These are phyloP conservation scores for Cutaneotrichosporon cutaneum DNA, from an alignment of 1,284 basidiomycete genomes.

Conservation along the genomic window DNA sequence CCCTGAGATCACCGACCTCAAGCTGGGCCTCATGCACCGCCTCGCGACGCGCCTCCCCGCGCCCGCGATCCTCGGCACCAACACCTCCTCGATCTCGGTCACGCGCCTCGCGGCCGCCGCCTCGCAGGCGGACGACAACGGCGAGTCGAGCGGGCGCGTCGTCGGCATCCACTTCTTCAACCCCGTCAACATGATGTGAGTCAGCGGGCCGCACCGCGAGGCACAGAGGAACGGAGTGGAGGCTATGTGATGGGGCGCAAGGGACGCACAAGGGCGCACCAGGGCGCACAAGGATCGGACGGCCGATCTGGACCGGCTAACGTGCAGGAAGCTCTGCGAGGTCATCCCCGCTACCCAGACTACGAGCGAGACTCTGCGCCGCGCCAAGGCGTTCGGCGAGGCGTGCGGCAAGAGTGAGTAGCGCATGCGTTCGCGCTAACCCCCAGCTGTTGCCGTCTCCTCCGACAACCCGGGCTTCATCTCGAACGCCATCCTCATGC, in stretches of 20 bases:
- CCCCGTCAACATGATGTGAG: conserved; percentile 82
- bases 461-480: conserved; percentile 82
- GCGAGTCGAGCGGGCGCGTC: conserved; percentile 37
- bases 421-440: neutral
- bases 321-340: conserved; percentile 77
- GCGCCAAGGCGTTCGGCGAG: conserved; percentile 77
- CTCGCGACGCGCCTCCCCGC: conserved; percentile 69
- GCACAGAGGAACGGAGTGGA: neutral
- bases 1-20: conserved; percentile 78
- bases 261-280: no score
- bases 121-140: conserved; percentile 52
- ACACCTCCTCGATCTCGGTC: conserved; percentile 92
- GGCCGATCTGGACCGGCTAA: neutral
- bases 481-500: conserved; percentile 53
- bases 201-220: neutral
- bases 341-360: conserved; percentile 92
- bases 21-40: conserved; percentile 72
- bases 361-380: conserved; percentile 67
- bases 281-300: neutral
- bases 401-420: conserved; percentile 82
- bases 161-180: conserved; percentile 87
- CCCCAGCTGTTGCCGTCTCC: conserved; percentile 76
- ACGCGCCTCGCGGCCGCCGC: conserved; percentile 86
- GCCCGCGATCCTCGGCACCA: conserved; percentile 80
- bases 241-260: no score